A percentile compares a stretch with the other conserved stretches of the same genome.
Evolutionary conservation across 1,139 yeast genomes (phyloP).

Genomic region (Cylindricascospora bacillispora): DNA sequence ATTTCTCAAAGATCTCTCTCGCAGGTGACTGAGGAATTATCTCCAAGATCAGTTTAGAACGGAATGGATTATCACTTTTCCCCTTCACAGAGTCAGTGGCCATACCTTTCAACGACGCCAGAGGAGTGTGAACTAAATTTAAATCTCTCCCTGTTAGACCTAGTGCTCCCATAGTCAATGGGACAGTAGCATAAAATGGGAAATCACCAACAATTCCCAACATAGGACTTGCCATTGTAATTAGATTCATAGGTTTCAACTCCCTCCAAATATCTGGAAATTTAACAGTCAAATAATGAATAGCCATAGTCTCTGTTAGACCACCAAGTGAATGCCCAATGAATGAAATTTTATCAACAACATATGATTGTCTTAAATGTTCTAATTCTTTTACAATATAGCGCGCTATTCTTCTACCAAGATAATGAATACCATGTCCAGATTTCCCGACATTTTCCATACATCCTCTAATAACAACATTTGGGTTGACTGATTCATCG

Average conservation of each 20-base stretch:
- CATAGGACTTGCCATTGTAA: constrained; percentile 49
- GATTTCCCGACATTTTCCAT: constrained; percentile 51
- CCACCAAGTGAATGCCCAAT: constrained; percentile 61
- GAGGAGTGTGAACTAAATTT: constrained; percentile 31
- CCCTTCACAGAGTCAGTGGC: constrained; percentile 6
- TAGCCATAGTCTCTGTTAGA: constrained; percentile 49
- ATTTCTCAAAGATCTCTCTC: constrained; percentile 35
- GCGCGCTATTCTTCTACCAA: constrained; percentile 49
- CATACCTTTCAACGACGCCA: constrained; percentile 16
- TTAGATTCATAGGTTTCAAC: constrained; percentile 42
- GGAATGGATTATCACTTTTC: constrained; percentile 3
- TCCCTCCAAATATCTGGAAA: constrained; percentile 42
- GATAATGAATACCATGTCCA: constrained; percentile 45
- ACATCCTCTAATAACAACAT: constrained; percentile 45
- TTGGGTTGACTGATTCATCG: constrained; percentile 22
- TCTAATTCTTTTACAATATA: constrained; percentile 40
- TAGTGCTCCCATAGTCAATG: constrained; percentile 48
- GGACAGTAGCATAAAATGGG: constrained; percentile 44
- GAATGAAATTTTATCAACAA: constrained; percentile 42
- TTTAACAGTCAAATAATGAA: constrained; percentile 38
- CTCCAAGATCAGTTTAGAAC: constrained; percentile 36
- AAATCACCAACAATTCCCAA: constrained; percentile 51
- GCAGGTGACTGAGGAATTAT: constrained; percentile 43
- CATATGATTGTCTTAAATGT: constrained; percentile 22
- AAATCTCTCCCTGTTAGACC: constrained; percentile 56